These are phyloP conservation scores for Hypsizygus marmoreus DNA, from an alignment of 768 basidiomycete species.

Conservation along the genomic window DNA sequence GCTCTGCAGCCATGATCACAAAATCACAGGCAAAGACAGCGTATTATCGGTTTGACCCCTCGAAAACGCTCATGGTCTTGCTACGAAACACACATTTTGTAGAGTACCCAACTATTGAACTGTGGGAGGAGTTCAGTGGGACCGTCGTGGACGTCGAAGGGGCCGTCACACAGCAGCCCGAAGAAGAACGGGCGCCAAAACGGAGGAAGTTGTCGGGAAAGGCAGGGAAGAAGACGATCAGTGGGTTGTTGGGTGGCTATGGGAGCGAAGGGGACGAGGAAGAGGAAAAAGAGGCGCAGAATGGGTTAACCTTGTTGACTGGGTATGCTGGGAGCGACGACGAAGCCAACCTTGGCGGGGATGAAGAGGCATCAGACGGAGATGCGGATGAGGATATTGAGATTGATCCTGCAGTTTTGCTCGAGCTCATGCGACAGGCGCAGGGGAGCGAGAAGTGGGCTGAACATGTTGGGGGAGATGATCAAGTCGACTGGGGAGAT, in stretches of 20 bases:
- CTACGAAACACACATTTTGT: slow-evolving; percentile 69
- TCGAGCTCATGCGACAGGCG: slow-evolving; percentile 43
- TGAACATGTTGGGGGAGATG: slow-evolving; percentile 37
- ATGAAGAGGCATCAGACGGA: slow-evolving; percentile 21
- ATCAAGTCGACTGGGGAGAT: slow-evolving; percentile 55
- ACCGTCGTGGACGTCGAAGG: slow-evolving; percentile 60
- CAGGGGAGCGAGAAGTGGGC: slow-evolving; percentile 26
- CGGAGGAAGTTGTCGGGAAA: slow-evolving; percentile 55
- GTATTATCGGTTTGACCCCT: slow-evolving; percentile 62
- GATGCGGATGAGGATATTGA: slow-evolving; percentile 32
- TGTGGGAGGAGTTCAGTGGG: slow-evolving; percentile 72
- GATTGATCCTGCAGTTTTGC: slow-evolving; percentile 41
- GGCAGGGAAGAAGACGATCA: slow-evolving; percentile 57
- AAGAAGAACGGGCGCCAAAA: slow-evolving; percentile 46
- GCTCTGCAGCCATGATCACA: slow-evolving; percentile 25
- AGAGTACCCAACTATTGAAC: slow-evolving; percentile 83
- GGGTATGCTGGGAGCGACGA: slow-evolving; percentile 55
- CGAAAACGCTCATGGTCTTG: slow-evolving; percentile 43
- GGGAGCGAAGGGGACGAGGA: slow-evolving; percentile 50
- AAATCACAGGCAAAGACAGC: slow-evolving; percentile 28
- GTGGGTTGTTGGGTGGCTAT: slow-evolving; percentile 60
- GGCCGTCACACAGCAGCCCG: slow-evolving; percentile 31
- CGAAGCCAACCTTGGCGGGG: slow-evolving; percentile 20
- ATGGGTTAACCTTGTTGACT: slow-evolving; percentile 39
- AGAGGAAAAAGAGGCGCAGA: slow-evolving; percentile 26